Base-by-base conservation (phyloP, 352 stramenopile genomes). In the Aphanomyces invadans region DNA sequence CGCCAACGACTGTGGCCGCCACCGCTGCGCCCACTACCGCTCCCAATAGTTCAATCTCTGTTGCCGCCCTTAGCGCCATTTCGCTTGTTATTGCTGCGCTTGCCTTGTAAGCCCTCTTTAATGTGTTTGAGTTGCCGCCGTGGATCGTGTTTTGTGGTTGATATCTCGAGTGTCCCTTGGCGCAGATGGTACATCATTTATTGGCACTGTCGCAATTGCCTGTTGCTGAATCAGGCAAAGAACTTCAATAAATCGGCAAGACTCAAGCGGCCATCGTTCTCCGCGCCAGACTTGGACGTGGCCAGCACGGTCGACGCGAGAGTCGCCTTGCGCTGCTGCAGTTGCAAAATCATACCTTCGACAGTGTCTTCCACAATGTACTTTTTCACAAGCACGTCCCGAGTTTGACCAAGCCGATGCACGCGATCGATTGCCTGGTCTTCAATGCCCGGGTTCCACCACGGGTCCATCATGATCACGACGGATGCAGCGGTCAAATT, bases 381-480 rank as follows among this genome's bases (percentile, higher is more conserved):
- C 45, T 90, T 83, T 71, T 95, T 92, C 26, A 98, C 90, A 7
- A 84, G 63, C 44, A 98, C 90, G 44, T 83, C 76, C 36, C 85
- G 79, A 0, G 74, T 79, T 74, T 97, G 89, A 0, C 90, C 90
- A 4, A 97, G 73, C 1, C 90, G 87, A 55, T 97, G 89, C 33
- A 96, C 87, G 44, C 90, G 83, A 76, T 98, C 92, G 49, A 98
- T 92, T 0, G 95, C 95, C 72, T 98, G 95, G 31, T 95, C 80
- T 64, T 98, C 92, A 15, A 97, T 80, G 46, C 85, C 86, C 17
- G 86, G 79, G 72, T 98, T 98, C 93, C 91, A 98, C 90, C 91
- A 98, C 62, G 90, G 88, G 62, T 96, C 90, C 25, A 96, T 73
- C 36, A 97, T 73, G 42, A 97, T 90, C 36, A 96, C 88, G 4